These are phyloP conservation scores for Starmerella gropengiesseri DNA, from an alignment of 805 yeast species.

Conservation along the genomic window DNA sequence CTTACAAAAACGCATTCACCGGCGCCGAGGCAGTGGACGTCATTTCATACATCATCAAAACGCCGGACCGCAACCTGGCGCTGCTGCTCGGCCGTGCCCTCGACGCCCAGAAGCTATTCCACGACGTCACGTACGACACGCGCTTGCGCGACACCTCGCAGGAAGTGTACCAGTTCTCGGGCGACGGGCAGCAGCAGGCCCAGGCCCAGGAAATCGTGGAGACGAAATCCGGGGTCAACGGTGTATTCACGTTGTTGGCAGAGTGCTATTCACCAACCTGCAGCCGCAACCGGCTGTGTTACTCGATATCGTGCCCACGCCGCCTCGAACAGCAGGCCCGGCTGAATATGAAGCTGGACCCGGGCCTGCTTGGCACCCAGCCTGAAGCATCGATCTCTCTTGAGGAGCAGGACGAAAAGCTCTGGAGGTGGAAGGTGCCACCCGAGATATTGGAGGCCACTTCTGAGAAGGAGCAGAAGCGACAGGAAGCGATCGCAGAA, in stretches of 20 bases:
- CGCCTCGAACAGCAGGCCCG: constrained; percentile 93
- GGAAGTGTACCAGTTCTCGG: constrained; percentile 71
- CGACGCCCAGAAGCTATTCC: constrained; percentile 89
- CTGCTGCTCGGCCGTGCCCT: constrained; percentile 77
- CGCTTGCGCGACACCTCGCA: constrained; percentile 74
- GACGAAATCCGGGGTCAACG: constrained; percentile 44
- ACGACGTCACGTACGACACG: constrained; percentile 92
- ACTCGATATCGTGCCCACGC: constrained; percentile 93
- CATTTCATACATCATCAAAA: constrained; percentile 73
- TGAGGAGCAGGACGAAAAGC: constrained; percentile 53
- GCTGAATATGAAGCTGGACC: constrained; percentile 74
- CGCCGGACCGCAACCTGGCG: constrained; percentile 86
- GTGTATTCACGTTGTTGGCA: constrained; percentile 83
- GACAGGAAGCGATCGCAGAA: constrained; percentile 93
- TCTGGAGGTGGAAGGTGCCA: constrained; percentile 91
- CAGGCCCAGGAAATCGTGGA: constrained; percentile 2
- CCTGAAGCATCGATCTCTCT: constrained; percentile 33
- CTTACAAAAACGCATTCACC: constrained; percentile 85
- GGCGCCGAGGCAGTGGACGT: constrained; percentile 90
- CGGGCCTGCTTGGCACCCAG: constrained; percentile 63
- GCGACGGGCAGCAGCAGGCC: constrained; percentile 10
- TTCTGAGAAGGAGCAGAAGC: constrained; percentile 73
- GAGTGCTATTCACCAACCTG: constrained; percentile 98
- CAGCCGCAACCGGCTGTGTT: constrained; percentile 75
- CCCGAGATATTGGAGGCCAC: constrained; percentile 63